These are phyloP conservation scores for Schizochytrium sp. DNA, from an alignment of 108 stramenopile species.

Conservation along the genomic window DNA sequence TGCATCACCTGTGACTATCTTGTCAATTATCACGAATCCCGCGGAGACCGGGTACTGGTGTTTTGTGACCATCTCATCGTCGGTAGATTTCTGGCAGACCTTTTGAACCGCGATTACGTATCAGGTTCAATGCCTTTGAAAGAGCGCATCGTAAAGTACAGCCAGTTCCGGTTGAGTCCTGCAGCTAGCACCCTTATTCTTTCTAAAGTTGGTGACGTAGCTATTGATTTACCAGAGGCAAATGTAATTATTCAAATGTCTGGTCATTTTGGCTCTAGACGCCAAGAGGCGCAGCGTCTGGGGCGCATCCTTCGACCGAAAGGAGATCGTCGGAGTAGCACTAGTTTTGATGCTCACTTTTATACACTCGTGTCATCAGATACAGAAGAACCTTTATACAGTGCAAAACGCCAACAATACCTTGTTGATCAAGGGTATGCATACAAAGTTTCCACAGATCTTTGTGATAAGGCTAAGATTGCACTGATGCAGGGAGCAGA, in stretches of 20 bases:
- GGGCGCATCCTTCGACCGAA: slow-evolving; percentile 98
- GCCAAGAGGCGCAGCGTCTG: slow-evolving; percentile 98
- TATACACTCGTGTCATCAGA: slow-evolving; percentile 98
- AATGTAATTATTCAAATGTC: slow-evolving; percentile 99
- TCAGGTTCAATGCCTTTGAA: slow-evolving; percentile 93
- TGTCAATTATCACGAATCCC: slow-evolving; percentile 89
- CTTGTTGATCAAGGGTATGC: slow-evolving; percentile 99
- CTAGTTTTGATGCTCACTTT: slow-evolving; percentile 99
- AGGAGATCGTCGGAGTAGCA: slow-evolving; percentile 83
- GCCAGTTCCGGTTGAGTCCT: slow-evolving; percentile 82
- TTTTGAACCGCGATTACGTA: slow-evolving; percentile 87
- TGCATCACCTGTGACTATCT: slow-evolving; percentile 90
- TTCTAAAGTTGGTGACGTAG: slow-evolving; percentile 96
- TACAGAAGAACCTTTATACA: slow-evolving; percentile 98
- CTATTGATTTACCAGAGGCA: slow-evolving; percentile 98
- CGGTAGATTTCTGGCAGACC: slow-evolving; percentile 87
- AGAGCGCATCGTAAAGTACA: slow-evolving; percentile 92
- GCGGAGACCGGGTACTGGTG: slow-evolving; percentile 68
- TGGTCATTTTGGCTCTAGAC: slow-evolving; percentile 94
- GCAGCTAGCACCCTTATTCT: slow-evolving; percentile 80
- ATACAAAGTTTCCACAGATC: slow-evolving; percentile 97
- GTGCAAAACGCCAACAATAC: slow-evolving; percentile 96
- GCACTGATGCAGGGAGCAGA: background rate
- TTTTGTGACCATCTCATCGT: slow-evolving; percentile 95
- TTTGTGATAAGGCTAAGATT: slow-evolving; percentile 80